A percentile compares a stretch with the other conserved stretches of the same genome.
phyloP scores from a whole-genome alignment of 352 stramenopile genomes.

The Pythium chondricola region DNA sequence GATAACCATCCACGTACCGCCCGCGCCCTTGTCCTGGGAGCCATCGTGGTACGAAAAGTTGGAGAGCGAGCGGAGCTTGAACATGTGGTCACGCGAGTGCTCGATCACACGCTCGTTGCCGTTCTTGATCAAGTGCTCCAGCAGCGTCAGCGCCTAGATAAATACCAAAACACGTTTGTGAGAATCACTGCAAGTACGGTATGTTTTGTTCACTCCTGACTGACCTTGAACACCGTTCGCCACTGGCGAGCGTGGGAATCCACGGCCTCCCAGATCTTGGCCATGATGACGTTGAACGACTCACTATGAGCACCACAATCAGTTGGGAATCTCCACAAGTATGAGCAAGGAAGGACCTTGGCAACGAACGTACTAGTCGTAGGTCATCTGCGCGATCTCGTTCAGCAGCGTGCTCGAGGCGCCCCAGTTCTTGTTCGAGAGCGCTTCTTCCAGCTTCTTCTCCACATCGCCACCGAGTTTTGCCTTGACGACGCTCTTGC shows the following conservation, averaged over 20 bases:
- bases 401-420: slow-evolving; percentile 97
- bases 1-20: no score
- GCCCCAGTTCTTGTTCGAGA: slow-evolving; percentile 99
- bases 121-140: slow-evolving; percentile 98
- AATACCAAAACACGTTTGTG: not conserved
- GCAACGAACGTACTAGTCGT: slow-evolving; percentile 79
- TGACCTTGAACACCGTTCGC: slow-evolving; percentile 96
- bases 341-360: not conserved
- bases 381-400: slow-evolving; percentile 97
- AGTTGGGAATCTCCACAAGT: not conserved
- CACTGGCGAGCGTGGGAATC: slow-evolving; percentile 89
- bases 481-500: slow-evolving; percentile 82
- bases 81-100: slow-evolving; percentile 94
- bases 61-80: slow-evolving; percentile 82
- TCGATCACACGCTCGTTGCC: slow-evolving; percentile 97
- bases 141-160: slow-evolving; percentile 75
- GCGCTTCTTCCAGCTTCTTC: slow-evolving; percentile 89
- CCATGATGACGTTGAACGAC: slow-evolving; percentile 86
- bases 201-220: not conserved
- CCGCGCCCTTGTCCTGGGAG: slow-evolving; percentile 76
- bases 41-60: slow-evolving; percentile 89
- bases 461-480: slow-evolving; percentile 85
- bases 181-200: slow-evolving; percentile 25
- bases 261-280: slow-evolving; percentile 94
- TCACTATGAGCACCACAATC: slow-evolving; percentile 39